These are phyloP conservation scores for Lyophyllum semitale DNA, from an alignment of 768 basidiomycete genomes.

Conservation along the genomic window DNA sequence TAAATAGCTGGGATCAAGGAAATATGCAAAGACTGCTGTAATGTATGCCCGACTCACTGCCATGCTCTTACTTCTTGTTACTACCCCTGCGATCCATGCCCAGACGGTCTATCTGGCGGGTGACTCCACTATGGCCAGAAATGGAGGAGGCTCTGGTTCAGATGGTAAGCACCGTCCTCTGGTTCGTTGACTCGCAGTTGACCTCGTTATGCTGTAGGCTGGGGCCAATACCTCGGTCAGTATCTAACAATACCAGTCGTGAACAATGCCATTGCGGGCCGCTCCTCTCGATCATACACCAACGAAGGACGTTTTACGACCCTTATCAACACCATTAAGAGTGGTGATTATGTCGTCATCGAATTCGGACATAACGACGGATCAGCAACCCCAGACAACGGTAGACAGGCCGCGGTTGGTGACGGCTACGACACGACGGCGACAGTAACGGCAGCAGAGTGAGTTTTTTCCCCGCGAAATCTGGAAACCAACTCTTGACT, in stretches of 20 bases:
- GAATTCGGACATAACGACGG: constrained; percentile 55
- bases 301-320: constrained; percentile 48
- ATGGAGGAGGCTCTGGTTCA: constrained; percentile 38
- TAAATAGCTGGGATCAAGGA: not conserved
- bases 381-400: constrained; percentile 36
- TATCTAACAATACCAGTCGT: constrained; percentile 44
- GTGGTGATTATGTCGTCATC: constrained; percentile 45
- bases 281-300: constrained; percentile 47
- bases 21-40: not conserved
- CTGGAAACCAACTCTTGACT: not conserved
- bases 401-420: constrained; percentile 42
- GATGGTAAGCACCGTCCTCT: constrained; percentile 26
- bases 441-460: constrained; percentile 37
- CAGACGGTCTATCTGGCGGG: constrained; percentile 46
- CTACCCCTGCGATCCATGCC: constrained; percentile 17
- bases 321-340: constrained; percentile 38
- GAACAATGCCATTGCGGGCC: constrained; percentile 48
- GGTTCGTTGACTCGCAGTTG: not conserved
- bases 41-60: constrained; percentile 13
- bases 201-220: constrained; percentile 28
- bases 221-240: constrained; percentile 45
- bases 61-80: constrained; percentile 8
- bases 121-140: constrained; percentile 45
- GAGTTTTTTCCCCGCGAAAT: constrained; percentile 13
- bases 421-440: constrained; percentile 37